Evolutionary conservation across 495 filamentous ascomycete species (phyloP).

Genomic region (Trichoderma orchidacearum): DNA sequence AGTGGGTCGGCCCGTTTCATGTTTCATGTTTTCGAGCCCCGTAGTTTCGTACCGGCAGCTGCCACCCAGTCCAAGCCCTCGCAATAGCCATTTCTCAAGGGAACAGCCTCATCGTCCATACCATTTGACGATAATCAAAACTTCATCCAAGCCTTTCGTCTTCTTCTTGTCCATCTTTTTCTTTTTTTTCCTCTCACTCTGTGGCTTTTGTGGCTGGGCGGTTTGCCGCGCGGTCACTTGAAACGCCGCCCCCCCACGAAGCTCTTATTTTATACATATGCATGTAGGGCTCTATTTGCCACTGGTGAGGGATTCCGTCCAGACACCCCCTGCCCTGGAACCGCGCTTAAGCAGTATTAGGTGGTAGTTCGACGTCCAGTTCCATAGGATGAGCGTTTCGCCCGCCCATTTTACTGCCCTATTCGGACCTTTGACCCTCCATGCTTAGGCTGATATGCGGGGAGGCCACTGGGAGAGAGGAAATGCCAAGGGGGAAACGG

Average conservation of each 20-base stretch:
- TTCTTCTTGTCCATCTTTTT: not conserved
- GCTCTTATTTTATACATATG: not conserved
- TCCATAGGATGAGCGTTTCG: not conserved
- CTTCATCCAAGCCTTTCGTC: not conserved
- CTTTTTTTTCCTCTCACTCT: not conserved
- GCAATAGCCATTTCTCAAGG: no score
- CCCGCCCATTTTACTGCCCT: not conserved
- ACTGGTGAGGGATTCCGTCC: not conserved
- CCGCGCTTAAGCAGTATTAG: not conserved
- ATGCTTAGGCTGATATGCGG: no score
- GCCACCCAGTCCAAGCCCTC: not conserved
- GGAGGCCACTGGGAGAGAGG: no score
- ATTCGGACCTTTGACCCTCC: not conserved
- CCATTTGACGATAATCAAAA: no score
- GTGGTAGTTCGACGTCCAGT: not conserved
- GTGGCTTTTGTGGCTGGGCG: not conserved
- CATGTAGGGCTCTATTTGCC: no score
- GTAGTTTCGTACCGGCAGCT: not conserved
- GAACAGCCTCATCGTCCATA: no score
- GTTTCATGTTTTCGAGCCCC: not conserved
- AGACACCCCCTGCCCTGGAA: not conserved
- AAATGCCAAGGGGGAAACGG: no score
- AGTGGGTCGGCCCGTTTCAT: not conserved
- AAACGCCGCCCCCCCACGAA: not conserved
- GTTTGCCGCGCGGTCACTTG: not conserved